Evolutionary conservation across 169 alveolate genomes (phyloP), one percentile per base, ranked within the genome.

Genomic region (Cryptosporidium ryanae): DNA sequence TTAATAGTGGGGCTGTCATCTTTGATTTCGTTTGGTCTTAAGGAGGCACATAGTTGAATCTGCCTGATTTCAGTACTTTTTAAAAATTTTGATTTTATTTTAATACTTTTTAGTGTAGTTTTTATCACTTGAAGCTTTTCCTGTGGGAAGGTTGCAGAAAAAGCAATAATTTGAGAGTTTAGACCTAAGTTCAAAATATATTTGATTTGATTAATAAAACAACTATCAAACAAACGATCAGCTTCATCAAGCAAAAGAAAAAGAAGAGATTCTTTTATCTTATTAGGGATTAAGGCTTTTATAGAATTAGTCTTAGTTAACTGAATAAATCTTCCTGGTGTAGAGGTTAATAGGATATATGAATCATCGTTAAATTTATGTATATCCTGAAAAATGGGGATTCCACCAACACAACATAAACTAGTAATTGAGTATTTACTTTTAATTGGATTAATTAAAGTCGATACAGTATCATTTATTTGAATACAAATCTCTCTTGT

Each of bases 401-500:
- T 61, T 59, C 87, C 87, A 29, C 87, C 87, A 15, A 76, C 43
- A 61, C 87, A 76, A 21, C 71, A 76, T 57, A 76, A 23, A 43
- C 27, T 38, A 1, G 43, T 52, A 27, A 76, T 44, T 4, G 8
- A 17, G 15, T 76, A 59, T 29, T 32, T 32, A 25, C 31, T 7
- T 54, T 55, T 68, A 76, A 38, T 34, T 29, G 70, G 25, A 57
- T 27, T 21, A 8, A 55, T 15, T 32, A 76, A 59, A 21, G 32
- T 59, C 15, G 68, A 59, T 6, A 76, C 34, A 1, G 59, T 61
- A 29, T 82, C 84, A 31, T 87, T 84, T 31, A 94, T 95, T 90
- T 95, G 98, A 82, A 94, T 90, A 83, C 97, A 95, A 55, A 95
- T 82, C 68, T 95, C 98, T 38, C 98, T 70, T 1, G 98, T 95